Conservation (phyloP, 2,329 filamentous ascomycete genomes). For the Atkinsonella texensis region DNA sequence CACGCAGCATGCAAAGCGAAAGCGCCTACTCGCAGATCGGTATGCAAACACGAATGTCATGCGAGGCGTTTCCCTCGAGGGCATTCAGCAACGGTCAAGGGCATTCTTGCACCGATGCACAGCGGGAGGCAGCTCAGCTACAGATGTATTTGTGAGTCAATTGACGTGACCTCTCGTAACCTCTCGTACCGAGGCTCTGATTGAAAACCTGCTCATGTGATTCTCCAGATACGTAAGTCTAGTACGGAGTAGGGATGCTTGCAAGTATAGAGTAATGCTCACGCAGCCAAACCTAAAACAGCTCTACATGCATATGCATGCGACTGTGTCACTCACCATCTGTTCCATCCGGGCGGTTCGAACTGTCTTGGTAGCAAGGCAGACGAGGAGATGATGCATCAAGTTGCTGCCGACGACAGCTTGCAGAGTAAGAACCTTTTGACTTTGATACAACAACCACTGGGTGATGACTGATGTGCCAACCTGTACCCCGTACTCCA, state of each 20-base stretch:
- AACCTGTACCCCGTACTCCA: slow-evolving; percentile 14
- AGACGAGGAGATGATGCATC: slow-evolving; percentile 56
- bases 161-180: too few species aligned
- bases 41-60: slow-evolving; percentile 60
- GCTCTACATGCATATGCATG: slow-evolving; percentile 54
- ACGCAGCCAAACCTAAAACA: slow-evolving; percentile 6
- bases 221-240: slow-evolving; percentile 4
- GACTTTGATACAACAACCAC: background rate
- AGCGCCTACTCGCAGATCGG: slow-evolving; percentile 50
- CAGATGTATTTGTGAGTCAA: slow-evolving; percentile 49
- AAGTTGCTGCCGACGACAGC: slow-evolving; percentile 56
- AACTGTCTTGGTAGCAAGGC: slow-evolving; percentile 41
- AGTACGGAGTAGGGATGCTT: background rate
- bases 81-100: slow-evolving; percentile 43
- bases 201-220: background rate
- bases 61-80: slow-evolving; percentile 39
- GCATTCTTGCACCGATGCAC: slow-evolving; percentile 43
- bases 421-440: slow-evolving; percentile 40
- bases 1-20: slow-evolving; percentile 47
- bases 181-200: background rate
- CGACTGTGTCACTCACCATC: slow-evolving; percentile 55
- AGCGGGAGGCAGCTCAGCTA: slow-evolving; percentile 17
- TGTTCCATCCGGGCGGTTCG: slow-evolving; percentile 56
- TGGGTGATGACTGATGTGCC: background rate
- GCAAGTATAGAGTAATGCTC: background rate